phyloP scores from a whole-genome alignment of 1,139 yeast species.

The Blastobotrys aristatus region DNA sequence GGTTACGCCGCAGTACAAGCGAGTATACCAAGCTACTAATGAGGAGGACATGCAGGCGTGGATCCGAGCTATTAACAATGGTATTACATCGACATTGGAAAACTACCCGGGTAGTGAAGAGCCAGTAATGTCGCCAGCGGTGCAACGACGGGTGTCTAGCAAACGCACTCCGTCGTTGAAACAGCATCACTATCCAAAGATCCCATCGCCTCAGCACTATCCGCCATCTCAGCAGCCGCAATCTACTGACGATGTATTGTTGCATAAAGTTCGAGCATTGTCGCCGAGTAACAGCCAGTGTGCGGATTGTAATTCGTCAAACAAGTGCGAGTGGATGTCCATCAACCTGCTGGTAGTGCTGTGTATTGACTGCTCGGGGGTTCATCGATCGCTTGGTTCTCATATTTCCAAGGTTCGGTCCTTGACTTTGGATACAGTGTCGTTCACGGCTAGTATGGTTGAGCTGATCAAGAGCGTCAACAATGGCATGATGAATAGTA shows the following conservation, averaged over 20 bases:
- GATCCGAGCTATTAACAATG: constrained; percentile 50
- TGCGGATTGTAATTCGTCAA: constrained; percentile 71
- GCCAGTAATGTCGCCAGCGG: background rate
- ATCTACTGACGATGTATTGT: constrained; percentile 3
- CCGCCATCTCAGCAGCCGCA: background rate
- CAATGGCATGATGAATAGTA: constrained; percentile 55
- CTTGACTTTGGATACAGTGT: constrained; percentile 62
- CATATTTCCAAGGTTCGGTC: constrained; percentile 75
- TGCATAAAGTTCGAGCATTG: constrained; percentile 7
- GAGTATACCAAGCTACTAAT: constrained; percentile 71
- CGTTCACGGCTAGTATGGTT: constrained; percentile 62
- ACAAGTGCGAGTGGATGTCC: constrained; percentile 81
- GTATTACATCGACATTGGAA: constrained; percentile 35
- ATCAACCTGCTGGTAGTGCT: constrained; percentile 65
- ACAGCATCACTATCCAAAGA: background rate
- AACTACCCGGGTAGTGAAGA: background rate
- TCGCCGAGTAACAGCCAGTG: constrained; percentile 57
- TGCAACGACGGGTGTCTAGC: constrained; percentile 1
- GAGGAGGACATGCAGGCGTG: constrained; percentile 66
- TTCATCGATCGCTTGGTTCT: constrained; percentile 71
- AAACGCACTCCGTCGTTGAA: constrained; percentile 4
- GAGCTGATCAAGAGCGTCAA: constrained; percentile 57
- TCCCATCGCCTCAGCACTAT: background rate
- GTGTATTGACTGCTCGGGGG: constrained; percentile 76
- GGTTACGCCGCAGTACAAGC: constrained; percentile 64